Base-by-base conservation (phyloP, 805 yeast species). In the Candida nonsorbophila region DNA sequence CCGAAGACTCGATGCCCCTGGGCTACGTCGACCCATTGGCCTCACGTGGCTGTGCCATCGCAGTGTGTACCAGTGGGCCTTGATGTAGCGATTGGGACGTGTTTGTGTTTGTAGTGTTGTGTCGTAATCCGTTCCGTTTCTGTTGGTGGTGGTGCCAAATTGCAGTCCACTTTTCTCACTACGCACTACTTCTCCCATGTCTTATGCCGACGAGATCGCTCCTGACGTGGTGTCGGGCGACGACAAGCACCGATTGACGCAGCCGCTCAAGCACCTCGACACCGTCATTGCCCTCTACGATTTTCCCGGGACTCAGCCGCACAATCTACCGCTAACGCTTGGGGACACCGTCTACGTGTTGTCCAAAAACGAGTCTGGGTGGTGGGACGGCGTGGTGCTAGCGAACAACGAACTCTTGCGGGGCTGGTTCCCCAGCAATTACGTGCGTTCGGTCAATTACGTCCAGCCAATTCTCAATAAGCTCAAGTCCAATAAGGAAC, bases 341-440 rank as follows among this genome's bases (percentile, higher is more conserved):
- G 90, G 87, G 12, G 94, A 83, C 39, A 67, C 81, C 3, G 58
- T 86, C 1, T 72, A 79, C 41, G 92, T 86, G 9, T 48, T 84
- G n/a, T 50, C 68, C 10, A 81, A 80, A 36, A 62, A 74, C 10
- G 72, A 69, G 22, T 51, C 75, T 3, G 84, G 86, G 2, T 86
- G 95, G 95, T 84, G 94, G 92, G 95, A 86, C 51, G 95, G 95
- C 7, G 65, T 80, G 11, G 28, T 54, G 5, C 29, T 52, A 40
- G 44, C 34, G 32, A 44, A 34, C 37, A 70, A 71, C 5, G 69
- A 62, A 4, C 51, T 69, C 5, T 45, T 49, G 22, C 67, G 94
- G 47, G 95, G 95, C 42, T 86, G 95, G 95, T 84, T 86, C 58
- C 94, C 95, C 11, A 71, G 71, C 27, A 72, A 70, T 34, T 79